Base-by-base conservation (phyloP, 352 stramenopile genomes). In the Pythium phragmitis region DNA sequence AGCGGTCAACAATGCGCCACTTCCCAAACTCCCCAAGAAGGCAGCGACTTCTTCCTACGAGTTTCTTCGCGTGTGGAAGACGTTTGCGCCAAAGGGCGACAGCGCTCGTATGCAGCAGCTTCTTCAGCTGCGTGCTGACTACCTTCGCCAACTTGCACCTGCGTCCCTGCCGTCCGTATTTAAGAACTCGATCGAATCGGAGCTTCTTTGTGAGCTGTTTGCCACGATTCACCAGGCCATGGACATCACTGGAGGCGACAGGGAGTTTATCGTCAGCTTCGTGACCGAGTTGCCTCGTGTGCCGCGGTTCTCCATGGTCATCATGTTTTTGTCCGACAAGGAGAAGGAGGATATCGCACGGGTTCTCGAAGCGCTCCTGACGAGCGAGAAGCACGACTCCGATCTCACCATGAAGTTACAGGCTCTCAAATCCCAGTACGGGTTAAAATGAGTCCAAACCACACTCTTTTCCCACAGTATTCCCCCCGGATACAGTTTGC, bases 21-120 rank as follows among this genome's bases (percentile, higher is more conserved):
- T 88, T 3, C 82, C 76, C 2, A 85, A 80, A 28, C 46, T 93
- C 2, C 82, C 87, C 0, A 87, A 78, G 65, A 92, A 85, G 56
- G 68, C 73, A 45, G 82, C 87, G 8, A 46, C 69, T 34, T 90
- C 83, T 26, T 86, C 85, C 23, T 96, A 94, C 62, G 87, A 93
- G 66, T 94, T 96, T 52, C 51, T 56, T 37, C 81, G 84, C 5
- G 79, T 94, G 30, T 96, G 87, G 87, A 90, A 91, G 47, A 80
- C 74, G 13, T 68, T 96, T 21, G 73, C 55, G 26, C 65, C 76
- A 7, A 81, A 78, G 49, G 77, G 76, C n/a, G 67, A 80, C 48
- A 34, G 43, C 1, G 72, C 73, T 4, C 67, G 73, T 11, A 64
- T 56, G 8, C 41, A 41, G 12, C 67, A 73, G 21, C 56, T 86